Evolutionary conservation across 1,284 basidiomycete genomes (phyloP), one percentile per base, ranked within the genome.

Genomic region (Pterulicium gracile): DNA sequence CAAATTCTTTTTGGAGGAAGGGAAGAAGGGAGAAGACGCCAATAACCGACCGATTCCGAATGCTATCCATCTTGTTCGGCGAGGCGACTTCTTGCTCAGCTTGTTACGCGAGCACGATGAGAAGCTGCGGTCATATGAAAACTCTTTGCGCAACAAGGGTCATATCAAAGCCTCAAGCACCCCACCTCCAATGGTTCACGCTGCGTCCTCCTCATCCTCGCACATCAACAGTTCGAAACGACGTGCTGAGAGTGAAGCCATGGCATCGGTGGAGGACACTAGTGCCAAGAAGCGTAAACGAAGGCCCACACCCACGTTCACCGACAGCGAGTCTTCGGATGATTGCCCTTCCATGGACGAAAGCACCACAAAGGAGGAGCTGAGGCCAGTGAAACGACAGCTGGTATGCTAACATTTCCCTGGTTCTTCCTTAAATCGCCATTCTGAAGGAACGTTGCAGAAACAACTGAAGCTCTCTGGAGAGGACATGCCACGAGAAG

Each of bases 291-390:
- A 88, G 66, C 78, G 81, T 57, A 93, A 94, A 65, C 77, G 89
- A 52, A 76, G 88, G 54, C 86, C 88, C 24, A 94, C 90, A 3
- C 92, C 90, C 3, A 91, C 88, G 21, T 93, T 91, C 61, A 94
- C 91, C 1, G 88, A 94, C 60, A 92, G 89, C 1, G 87, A 84
- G 52, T 87, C 84, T 15, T 85, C 81, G 13, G 87, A 91, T 52
- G 90, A 93, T 61, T 91, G 88, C 55, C 87, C 88, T 7, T 95
- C 91, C 3, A 98, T 98, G 94, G 95, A 98, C 59, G 96, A 98
- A 64, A 75, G 72, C 22, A 73, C 86, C 15, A 96, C 95, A 42
- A 99, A 99, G 67, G 94, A 98, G 66, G 83, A 94, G 58, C 66
- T 99, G 54, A 79, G 96, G 44, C 96, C 96, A 2, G 95, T 97